Conservation (phyloP, 2,329 filamentous ascomycete species). For the Cryphonectria carpinicola region DNA sequence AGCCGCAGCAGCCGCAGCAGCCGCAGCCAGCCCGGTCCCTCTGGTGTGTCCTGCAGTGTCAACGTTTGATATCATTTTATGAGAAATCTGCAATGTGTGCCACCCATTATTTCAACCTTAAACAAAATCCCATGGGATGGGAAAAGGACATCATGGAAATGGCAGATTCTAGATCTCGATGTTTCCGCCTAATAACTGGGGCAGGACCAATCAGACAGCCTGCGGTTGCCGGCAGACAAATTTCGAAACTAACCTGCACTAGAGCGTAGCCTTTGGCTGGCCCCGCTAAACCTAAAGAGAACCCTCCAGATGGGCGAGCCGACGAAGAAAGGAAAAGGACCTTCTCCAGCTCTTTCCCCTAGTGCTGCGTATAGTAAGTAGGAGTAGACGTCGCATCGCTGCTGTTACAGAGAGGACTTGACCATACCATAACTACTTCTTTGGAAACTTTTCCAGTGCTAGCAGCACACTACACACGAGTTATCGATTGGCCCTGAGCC, state of each 20-base stretch:
- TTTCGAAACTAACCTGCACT: not conserved
- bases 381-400: not conserved
- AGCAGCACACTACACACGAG: not conserved
- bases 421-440: too few relatives aligned
- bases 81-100: not conserved
- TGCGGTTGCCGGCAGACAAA: not conserved
- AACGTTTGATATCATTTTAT: not conserved
- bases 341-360: not conserved
- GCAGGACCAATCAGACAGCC: not conserved
- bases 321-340: not conserved
- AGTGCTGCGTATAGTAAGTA: not conserved
- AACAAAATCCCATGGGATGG: not conserved
- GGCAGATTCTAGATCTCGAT: constrained; percentile 13
- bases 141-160: not conserved
- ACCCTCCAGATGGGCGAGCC: not conserved
- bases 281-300: not conserved
- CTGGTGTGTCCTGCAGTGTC: not conserved
- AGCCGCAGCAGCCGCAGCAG: too few relatives aligned
- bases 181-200: not conserved
- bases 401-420: not conserved
- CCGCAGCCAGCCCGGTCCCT: too few relatives aligned
- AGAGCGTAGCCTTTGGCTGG: not conserved
- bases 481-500: not conserved
- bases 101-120: not conserved
- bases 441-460: not conserved